Evolutionary conservation across 305 asterid species (phyloP), one percentile per base, ranked within the genome.

Genomic region (Lippia alba): DNA sequence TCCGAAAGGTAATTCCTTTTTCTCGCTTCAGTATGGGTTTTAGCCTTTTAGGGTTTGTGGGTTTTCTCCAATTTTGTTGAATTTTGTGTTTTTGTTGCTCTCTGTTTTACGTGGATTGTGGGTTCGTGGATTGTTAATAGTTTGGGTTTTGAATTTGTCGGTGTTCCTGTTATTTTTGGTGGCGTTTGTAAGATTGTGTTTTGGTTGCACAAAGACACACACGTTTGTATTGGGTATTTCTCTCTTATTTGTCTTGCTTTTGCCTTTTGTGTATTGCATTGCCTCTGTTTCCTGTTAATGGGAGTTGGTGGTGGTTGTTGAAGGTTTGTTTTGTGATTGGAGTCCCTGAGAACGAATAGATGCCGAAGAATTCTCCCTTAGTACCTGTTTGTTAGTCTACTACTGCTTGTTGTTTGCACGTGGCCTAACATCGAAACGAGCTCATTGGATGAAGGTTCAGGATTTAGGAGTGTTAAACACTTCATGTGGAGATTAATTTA

Each of bases 41-140:
- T 78, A 78, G 79, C 81, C 80, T 74, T 82, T 70, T 78, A 78
- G 79, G 83, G 82, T 74, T 82, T 70, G 56, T 70, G 56, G 76
- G 66, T 62, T 75, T 36, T 4, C 41, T 8, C 32, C 6, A 66
- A 4, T 54, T 66, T 7, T 46, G 10, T 70, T 57, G 48, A 12
- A n/a, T 39, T 14, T 39, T 19, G 39, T 4, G 12, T 74, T 41
- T 41, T 41, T 41, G 24, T 9, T 48, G 19, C 18, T 56, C 20
- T 56, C n/a, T 61, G 11, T 55, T 77, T 55, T 17, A 16, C 46
- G 17, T 59, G 10, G 61, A 10, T 34, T 39, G 48, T 15, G 64
- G n/a, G 7, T 34, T 20, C 34, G 39, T 33, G 44, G 45, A 10
- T 2, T 70, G 72, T 49, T 55, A 48, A 45, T 33, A 33, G 40